phyloP scores from a whole-genome alignment of 2,329 filamentous ascomycete genomes.

The Reticulascus tulasneorum region DNA sequence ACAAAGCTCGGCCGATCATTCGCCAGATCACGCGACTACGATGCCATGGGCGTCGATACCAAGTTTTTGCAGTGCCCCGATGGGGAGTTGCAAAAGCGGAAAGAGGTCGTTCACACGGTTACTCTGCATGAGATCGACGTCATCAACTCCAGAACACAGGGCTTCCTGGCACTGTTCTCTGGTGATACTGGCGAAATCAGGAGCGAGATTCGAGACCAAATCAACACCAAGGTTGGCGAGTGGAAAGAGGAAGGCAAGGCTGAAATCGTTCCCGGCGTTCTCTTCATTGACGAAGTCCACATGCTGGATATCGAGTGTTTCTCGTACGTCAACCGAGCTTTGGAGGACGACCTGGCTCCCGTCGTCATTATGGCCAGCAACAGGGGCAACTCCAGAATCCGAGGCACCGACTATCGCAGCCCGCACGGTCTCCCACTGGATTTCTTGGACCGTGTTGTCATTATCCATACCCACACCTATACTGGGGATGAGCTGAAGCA shows the following conservation, averaged over 20 bases:
- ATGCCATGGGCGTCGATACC: slow-evolving; percentile 97
- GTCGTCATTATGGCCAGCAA: slow-evolving; percentile 99
- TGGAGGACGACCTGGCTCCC: slow-evolving; percentile 91
- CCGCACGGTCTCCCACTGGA: slow-evolving; percentile 93
- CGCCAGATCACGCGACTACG: slow-evolving; percentile 93
- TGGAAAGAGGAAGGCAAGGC: slow-evolving; percentile 99
- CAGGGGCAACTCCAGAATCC: slow-evolving; percentile 83
- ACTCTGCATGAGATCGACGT: slow-evolving; percentile 98
- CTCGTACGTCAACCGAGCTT: slow-evolving; percentile 94
- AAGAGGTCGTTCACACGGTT: slow-evolving; percentile 95
- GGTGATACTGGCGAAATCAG: slow-evolving; percentile 97
- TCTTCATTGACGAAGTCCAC: slow-evolving; percentile 99
- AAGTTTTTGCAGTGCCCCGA: slow-evolving; percentile 98
- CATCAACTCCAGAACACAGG: slow-evolving; percentile 98
- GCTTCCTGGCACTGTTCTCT: slow-evolving; percentile 94
- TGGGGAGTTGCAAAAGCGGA: slow-evolving; percentile 93
- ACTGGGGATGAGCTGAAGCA: slow-evolving; percentile 79
- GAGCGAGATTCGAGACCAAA: slow-evolving; percentile 95
- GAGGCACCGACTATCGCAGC: slow-evolving; percentile 88
- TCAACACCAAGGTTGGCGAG: slow-evolving; percentile 97
- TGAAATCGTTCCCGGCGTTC: slow-evolving; percentile 91
- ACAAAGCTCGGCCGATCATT: slow-evolving; percentile 95
- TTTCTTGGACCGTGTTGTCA: slow-evolving; percentile 92
- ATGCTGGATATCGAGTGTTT: slow-evolving; percentile 99
- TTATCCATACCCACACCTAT: slow-evolving; percentile 91